Conservation (phyloP, 2,329 filamentous ascomycete species). For the Cladorrhinum sp. region DNA sequence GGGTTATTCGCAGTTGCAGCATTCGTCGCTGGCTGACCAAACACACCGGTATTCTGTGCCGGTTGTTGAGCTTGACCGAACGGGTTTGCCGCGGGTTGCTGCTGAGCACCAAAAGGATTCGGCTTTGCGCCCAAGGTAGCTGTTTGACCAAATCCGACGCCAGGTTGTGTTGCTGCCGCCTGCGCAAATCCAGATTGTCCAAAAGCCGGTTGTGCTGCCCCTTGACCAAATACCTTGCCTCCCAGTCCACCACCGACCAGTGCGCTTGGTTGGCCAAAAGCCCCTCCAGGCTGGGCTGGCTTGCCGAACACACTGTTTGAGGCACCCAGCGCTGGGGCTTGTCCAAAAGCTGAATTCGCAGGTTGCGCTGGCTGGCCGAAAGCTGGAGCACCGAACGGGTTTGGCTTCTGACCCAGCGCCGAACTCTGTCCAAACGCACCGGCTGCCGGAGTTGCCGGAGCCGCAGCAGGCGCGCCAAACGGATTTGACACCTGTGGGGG, state of each 20-base stretch:
- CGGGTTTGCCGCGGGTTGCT: slow-evolving; percentile 23
- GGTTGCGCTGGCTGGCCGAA: slow-evolving; percentile 45
- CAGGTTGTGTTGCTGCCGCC: slow-evolving; percentile 9
- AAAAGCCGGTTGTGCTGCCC: slow-evolving; percentile 33
- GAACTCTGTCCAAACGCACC: slow-evolving; percentile 42
- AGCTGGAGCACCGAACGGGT: slow-evolving; percentile 45
- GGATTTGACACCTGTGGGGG: slow-evolving; percentile 30
- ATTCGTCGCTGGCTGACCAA: slow-evolving; percentile 21
- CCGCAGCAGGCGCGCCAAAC: slow-evolving; percentile 43
- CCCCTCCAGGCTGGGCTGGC: slow-evolving; percentile 15
- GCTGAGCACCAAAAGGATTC: slow-evolving; percentile 33
- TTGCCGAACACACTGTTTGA: slow-evolving; percentile 26
- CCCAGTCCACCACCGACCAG: slow-evolving; percentile 20
- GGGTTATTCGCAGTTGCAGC: slow-evolving; percentile 17
- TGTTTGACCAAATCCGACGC: slow-evolving; percentile 33
- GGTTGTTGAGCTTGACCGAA: slow-evolving; percentile 24
- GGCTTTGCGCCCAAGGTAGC: slow-evolving; percentile 28
- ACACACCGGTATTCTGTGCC: slow-evolving; percentile 25
- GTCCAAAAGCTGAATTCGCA: slow-evolving; percentile 36
- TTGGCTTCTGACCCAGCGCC: slow-evolving; percentile 33
- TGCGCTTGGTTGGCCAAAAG: slow-evolving; percentile 32
- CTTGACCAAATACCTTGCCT: slow-evolving; percentile 31
- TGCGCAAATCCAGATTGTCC: slow-evolving; percentile 33
- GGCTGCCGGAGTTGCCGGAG: slow-evolving; percentile 28
- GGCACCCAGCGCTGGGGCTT: slow-evolving; percentile 26